Conservation (phyloP, 306 rosid species). For the Cyamopsis tetragonoloba region DNA sequence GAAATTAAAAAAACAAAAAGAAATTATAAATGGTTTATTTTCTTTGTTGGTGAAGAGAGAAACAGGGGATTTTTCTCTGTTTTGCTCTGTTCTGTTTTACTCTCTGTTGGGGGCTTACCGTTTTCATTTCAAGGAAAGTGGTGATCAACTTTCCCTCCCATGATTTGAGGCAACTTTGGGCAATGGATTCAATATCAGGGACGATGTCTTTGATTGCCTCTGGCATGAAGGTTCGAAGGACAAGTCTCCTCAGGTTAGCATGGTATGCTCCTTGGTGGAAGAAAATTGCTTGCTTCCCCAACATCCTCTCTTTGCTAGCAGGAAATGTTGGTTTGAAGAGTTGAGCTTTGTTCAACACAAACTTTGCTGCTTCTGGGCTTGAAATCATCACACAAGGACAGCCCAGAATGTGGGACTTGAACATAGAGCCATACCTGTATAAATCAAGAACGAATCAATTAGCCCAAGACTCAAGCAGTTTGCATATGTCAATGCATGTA, state of each 20-base stretch:
- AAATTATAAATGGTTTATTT: neutral
- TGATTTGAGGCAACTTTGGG: constrained; percentile 54
- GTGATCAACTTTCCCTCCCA: constrained; percentile 65
- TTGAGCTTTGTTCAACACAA: constrained; percentile 62
- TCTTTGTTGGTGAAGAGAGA: neutral
- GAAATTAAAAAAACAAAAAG: neutral
- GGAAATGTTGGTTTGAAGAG: constrained; percentile 95
- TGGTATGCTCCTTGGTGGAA: constrained; percentile 92
- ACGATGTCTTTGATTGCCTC: constrained; percentile 49
- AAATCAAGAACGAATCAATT: neutral
- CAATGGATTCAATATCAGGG: constrained; percentile 63
- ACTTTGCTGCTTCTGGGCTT: constrained; percentile 74
- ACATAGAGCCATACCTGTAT: constrained; percentile 74
- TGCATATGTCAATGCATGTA: neutral
- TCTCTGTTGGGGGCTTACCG: constrained; percentile 36
- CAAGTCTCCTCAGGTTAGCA: constrained; percentile 72
- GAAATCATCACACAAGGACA: constrained; percentile 92
- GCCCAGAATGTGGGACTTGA: constrained; percentile 93
- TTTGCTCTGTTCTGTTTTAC: neutral
- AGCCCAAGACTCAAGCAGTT: neutral
- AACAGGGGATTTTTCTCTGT: constrained; percentile 21
- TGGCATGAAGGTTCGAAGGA: constrained; percentile 75
- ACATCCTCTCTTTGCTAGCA: constrained; percentile 82
- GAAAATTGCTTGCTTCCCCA: constrained; percentile 83
- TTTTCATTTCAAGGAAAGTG: constrained; percentile 88